These are phyloP conservation scores for Cytospora piceae DNA, from an alignment of 2,329 filamentous ascomycete species.

Conservation along the genomic window DNA sequence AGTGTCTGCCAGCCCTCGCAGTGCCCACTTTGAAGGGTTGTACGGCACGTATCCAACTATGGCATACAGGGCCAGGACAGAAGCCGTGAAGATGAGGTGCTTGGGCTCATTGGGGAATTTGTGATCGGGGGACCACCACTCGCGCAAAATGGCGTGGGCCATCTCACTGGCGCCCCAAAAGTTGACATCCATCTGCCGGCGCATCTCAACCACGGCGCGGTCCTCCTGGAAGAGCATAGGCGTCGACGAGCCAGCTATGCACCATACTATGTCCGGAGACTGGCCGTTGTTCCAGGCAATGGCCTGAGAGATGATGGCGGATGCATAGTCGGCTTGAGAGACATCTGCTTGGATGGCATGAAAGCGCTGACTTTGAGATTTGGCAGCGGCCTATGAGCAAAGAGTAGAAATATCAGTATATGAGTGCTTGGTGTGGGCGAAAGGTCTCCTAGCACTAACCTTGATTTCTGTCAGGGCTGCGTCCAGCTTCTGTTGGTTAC, in stretches of 20 bases:
- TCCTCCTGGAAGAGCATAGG: slow-evolving; percentile 84
- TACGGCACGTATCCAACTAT: slow-evolving; percentile 85
- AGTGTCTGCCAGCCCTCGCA: slow-evolving; percentile 81
- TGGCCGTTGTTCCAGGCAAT: slow-evolving; percentile 76
- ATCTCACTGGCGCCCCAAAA: slow-evolving; percentile 88
- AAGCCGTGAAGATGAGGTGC: slow-evolving; percentile 88
- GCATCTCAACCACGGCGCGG: slow-evolving; percentile 66
- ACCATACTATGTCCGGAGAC: slow-evolving; percentile 87
- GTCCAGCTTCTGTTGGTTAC: slow-evolving; percentile 62
- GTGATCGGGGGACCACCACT: slow-evolving; percentile 67
- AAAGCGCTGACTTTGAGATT: slow-evolving; percentile 73
- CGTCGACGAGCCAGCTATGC: slow-evolving; percentile 74
- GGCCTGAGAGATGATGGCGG: slow-evolving; percentile 70
- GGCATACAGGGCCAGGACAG: slow-evolving; percentile 73
- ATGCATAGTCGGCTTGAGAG: slow-evolving; percentile 69
- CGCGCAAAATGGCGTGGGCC: slow-evolving; percentile 75
- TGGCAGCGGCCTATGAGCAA: slow-evolving; percentile 62
- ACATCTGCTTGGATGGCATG: slow-evolving; percentile 84
- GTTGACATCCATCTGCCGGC: slow-evolving; percentile 87
- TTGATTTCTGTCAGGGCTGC: slow-evolving; percentile 58
- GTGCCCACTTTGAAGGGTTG: slow-evolving; percentile 80
- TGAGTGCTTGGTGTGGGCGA: background rate
- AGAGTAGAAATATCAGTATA: slow-evolving; percentile 39
- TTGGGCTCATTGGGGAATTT: slow-evolving; percentile 54
- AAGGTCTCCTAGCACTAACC: slow-evolving; percentile 40